These are phyloP conservation scores for Rhipidocladum racemiflorum DNA, from an alignment of 176 grass and related monocot genomes.

Conservation along the genomic window DNA sequence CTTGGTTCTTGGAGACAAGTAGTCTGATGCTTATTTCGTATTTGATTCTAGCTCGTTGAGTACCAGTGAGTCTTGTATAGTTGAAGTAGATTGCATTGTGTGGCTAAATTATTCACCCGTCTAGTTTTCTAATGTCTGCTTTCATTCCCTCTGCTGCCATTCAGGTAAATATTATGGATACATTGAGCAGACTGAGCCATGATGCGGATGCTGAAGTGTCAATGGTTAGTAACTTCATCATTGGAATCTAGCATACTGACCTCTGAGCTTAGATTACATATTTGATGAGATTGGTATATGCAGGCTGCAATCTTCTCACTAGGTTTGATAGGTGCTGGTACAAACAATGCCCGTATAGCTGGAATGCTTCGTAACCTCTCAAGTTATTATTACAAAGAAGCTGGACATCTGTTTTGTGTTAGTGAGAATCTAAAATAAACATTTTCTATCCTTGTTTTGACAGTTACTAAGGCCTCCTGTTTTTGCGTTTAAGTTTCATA, in stretches of 20 bases:
- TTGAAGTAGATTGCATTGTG: neutral
- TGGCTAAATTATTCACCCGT: neutral
- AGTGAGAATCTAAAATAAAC: neutral
- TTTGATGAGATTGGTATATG: conserved; percentile 26
- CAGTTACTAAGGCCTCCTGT: neutral
- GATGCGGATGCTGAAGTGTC: conserved; percentile 72
- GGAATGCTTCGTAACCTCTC: conserved; percentile 73
- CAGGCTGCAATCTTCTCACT: conserved; percentile 71
- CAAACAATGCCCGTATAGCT: conserved; percentile 81
- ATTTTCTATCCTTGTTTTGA: neutral
- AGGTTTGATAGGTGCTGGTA: conserved; percentile 72
- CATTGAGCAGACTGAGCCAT: conserved; percentile 74
- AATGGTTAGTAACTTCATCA: conserved; percentile 35
- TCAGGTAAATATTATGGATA: conserved; percentile 84
- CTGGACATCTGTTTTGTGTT: conserved; percentile 72
- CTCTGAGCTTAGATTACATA: neutral
- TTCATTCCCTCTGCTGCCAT: neutral
- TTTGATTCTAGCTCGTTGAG: conserved; percentile 11
- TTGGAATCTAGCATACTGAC: neutral
- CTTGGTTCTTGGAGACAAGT: neutral
- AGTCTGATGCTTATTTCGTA: neutral
- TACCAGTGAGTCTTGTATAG: neutral
- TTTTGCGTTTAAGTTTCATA: neutral
- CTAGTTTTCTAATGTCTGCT: neutral
- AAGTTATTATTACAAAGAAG: conserved; percentile 89